Base-by-base conservation (phyloP, 192 early-diverging fungal genomes). In the Phycomyces blakesleeanus region DNA sequence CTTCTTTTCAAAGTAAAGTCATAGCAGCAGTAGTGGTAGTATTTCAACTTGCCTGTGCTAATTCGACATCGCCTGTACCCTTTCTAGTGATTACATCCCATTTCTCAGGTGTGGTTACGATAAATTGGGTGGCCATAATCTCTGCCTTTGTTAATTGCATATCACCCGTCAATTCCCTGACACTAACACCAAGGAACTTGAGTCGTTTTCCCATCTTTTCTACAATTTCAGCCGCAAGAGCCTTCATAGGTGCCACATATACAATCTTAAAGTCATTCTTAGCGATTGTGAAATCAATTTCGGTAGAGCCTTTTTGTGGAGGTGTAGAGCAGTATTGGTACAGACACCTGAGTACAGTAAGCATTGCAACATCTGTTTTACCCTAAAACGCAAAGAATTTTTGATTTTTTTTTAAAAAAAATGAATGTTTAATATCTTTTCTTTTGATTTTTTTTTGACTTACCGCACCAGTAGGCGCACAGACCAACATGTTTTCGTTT, bases 61-160 rank as follows among this genome's bases (percentile, higher is more conserved):
- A 82, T 63, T 98, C 95, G 12, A 87, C 90, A 80, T 99, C 97
- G 21, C 97, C 96, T 16, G 87, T 90, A 40, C 87, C 82, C 73
- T 99, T 99, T 61, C 97, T 86, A 20, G 97, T 99, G 10, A 99
- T 93, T 11, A 98, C 97, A 78, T 99, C 97, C 97, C 97, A 99
- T 58, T 98, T 99, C 72, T 99, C 97, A 0, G 97, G 97, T 0
- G 97, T 99, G 6, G 96, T 98, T 25, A 99, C 96, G 75, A 99
- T 94, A 65, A 99, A 94, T 74, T 99, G 95, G 2, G 96, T 99
- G 20, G 83, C 85, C 25, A 78, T 80, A 25, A 99, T 91, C 75
- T 99, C 96, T 2, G 90, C 79, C 66, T 95, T 96, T 9, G 97
- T 98, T 62, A 99, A 76, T 72, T 98, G 96, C 93, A 97, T 97